Conservation (phyloP, 345 rosid genomes). For the Eucalyptus erythrocorys region DNA sequence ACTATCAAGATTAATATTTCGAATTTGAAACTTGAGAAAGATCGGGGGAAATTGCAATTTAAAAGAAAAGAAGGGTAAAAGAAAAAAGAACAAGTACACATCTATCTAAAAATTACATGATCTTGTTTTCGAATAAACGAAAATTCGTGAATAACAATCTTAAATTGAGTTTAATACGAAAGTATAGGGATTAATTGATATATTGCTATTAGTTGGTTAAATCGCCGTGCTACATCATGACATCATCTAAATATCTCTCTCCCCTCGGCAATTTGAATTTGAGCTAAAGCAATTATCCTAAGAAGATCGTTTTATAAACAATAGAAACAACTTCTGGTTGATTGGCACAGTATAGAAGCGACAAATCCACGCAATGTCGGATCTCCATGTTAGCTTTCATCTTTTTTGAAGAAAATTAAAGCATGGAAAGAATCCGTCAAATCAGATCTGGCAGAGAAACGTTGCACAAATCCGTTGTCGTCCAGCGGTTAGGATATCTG, state of each 20-base stretch:
- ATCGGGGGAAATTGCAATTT: not conserved
- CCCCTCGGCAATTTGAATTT: not conserved
- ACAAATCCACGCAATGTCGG: not conserved
- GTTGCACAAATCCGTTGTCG: conserved; percentile 22
- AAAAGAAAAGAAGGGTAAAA: not conserved
- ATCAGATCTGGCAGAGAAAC: accelerated
- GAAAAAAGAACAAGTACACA: not conserved
- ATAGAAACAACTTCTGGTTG: not conserved
- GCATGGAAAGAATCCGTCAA: accelerated
- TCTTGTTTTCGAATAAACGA: not conserved
- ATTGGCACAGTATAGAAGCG: not conserved
- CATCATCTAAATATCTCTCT: not conserved
- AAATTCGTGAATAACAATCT: not conserved
- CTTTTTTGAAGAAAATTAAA: not conserved
- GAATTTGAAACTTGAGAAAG: not conserved
- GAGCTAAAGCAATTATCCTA: not conserved
- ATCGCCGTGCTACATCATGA: accelerated
- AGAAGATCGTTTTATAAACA: not conserved
- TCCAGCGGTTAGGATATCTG: conserved; percentile 97
- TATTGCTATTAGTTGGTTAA: not conserved
- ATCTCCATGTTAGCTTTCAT: not conserved
- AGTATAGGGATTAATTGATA: not conserved
- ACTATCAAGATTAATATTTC: not conserved
- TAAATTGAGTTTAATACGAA: not conserved
- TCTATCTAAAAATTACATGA: not conserved